phyloP scores from a whole-genome alignment of 2,329 filamentous ascomycete genomes.

The Paecilomyces niveus region DNA sequence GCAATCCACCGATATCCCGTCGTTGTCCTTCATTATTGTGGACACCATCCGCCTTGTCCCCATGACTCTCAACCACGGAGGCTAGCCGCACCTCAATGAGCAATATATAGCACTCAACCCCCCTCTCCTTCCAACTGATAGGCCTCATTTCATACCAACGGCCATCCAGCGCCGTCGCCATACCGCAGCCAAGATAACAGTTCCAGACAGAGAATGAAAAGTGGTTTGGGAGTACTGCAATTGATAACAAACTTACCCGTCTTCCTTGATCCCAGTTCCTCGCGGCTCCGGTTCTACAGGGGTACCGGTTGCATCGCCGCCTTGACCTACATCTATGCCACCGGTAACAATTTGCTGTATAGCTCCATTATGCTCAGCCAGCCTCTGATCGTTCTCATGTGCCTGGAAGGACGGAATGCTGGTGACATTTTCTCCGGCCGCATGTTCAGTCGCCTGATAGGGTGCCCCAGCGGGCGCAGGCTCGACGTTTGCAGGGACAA shows the following conservation, averaged over 20 bases:
- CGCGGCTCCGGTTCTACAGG: constrained; percentile 26
- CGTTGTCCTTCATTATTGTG: neutral
- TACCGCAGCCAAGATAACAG: constrained; percentile 3
- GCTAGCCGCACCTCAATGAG: neutral
- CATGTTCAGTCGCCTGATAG: constrained; percentile 22
- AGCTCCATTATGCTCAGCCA: constrained; percentile 15
- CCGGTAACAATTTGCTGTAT: constrained; percentile 20
- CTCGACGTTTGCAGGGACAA: constrained; percentile 32
- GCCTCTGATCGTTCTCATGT: constrained; percentile 12
- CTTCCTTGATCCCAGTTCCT: constrained; percentile 65
- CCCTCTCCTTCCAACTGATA: neutral
- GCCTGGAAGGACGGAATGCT: constrained; percentile 20
- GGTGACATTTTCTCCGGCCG: constrained; percentile 26
- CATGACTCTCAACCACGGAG: neutral
- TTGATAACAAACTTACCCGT: constrained; percentile 64
- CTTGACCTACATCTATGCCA: constrained; percentile 16
- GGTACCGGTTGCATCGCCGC: constrained; percentile 11
- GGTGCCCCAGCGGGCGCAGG: constrained; percentile 22
- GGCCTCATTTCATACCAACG: neutral
- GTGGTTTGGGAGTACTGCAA: neutral
- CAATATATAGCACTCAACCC: neutral
- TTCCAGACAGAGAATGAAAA: constrained; percentile 9
- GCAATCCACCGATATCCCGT: neutral
- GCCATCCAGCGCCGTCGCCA: neutral
- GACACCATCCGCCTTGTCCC: neutral